These are phyloP conservation scores for Hylodesmum podocarpum DNA, from an alignment of 306 rosid species.

Conservation along the genomic window DNA sequence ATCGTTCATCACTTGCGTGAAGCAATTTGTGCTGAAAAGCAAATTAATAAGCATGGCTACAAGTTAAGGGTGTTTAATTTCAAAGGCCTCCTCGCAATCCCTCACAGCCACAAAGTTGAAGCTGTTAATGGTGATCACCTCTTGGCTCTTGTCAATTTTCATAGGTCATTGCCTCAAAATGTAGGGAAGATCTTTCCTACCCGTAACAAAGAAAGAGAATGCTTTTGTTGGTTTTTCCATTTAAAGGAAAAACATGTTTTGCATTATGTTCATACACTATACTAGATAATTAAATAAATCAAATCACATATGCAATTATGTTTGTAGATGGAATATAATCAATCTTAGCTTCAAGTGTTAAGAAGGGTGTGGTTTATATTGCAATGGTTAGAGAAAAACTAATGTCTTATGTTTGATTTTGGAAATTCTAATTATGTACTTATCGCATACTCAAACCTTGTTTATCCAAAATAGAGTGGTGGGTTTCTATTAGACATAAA, in stretches of 20 bases:
- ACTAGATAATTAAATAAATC: constrained; percentile 10
- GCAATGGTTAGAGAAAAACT: background rate
- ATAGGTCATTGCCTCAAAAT: constrained; percentile 39
- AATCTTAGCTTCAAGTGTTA: background rate
- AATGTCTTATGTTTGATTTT: constrained; percentile 29
- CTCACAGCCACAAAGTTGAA: constrained; percentile 38
- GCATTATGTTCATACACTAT: background rate
- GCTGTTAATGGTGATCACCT: constrained; percentile 18
- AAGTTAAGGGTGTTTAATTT: constrained; percentile 13
- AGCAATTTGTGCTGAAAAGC: constrained; percentile 45
- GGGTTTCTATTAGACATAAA: constrained; percentile 18
- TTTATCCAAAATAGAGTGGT: constrained; percentile 7
- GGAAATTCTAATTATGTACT: background rate
- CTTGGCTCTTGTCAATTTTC: constrained; percentile 22
- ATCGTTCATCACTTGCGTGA: constrained; percentile 30
- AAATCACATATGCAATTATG: background rate
- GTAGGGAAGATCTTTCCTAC: constrained; percentile 42
- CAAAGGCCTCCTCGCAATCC: background rate
- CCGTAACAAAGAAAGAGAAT: constrained; percentile 47
- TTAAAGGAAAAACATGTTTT: constrained; percentile 29
- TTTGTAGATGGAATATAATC: background rate
- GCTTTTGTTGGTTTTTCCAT: constrained; percentile 48
- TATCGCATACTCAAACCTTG: background rate
- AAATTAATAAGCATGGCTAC: background rate
- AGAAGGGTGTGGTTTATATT: constrained; percentile 20